Conservation (phyloP, 2,329 filamentous ascomycete species). For the Sporothrix dimorphospora region DNA sequence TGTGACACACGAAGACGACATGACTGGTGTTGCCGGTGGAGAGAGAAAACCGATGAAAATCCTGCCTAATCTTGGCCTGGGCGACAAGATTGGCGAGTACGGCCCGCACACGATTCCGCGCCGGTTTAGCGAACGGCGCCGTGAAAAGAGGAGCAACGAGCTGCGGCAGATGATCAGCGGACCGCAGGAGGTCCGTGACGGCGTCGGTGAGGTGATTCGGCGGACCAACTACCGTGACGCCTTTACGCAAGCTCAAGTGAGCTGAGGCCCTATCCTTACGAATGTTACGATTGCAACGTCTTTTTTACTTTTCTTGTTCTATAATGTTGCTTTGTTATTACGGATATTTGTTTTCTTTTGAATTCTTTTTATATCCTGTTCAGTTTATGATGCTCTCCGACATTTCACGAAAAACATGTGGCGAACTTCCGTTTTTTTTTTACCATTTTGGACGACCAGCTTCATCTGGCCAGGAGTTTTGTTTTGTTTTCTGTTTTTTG, state of each 20-base stretch:
- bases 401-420: constrained; percentile 17
- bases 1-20: neutral
- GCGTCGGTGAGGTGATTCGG: constrained; percentile 60
- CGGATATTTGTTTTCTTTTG: neutral
- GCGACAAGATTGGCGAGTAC: constrained; percentile 54
- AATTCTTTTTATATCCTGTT: constrained; percentile 11
- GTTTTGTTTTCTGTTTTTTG: neutral
- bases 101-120: constrained; percentile 56
- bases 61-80: constrained; percentile 47
- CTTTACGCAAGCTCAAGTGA: constrained; percentile 34
- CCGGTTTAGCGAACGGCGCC: constrained; percentile 59
- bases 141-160: constrained; percentile 62
- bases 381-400: constrained; percentile 22
- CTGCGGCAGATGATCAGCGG: constrained; percentile 63
- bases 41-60: constrained; percentile 29
- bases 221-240: constrained; percentile 46
- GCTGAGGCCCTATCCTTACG: neutral
- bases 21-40: neutral
- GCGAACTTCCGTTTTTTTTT: neutral
- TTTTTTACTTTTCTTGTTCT: neutral
- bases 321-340: neutral
- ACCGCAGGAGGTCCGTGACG: constrained; percentile 61
- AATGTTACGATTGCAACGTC: constrained; percentile 21
- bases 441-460: neutral
- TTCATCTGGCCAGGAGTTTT: constrained; percentile 12